Evolutionary conservation across 176 grass and related monocot genomes (phyloP).

Genomic region (Oryza brachyantha): DNA sequence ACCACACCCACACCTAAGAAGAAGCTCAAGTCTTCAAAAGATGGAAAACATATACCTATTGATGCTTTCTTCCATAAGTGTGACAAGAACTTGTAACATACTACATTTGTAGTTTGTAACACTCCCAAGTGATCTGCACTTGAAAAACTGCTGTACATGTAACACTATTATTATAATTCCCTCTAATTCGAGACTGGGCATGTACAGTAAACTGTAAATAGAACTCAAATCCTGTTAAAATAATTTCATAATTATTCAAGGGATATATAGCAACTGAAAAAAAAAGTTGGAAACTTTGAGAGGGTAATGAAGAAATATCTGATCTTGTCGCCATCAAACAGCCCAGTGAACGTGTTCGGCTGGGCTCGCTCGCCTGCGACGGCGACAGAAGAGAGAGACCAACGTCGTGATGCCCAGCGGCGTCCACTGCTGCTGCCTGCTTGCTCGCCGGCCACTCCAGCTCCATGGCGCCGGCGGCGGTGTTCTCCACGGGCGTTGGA

Average conservation of each 20-base stretch:
- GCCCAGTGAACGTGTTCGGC: neutral
- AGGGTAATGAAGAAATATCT: neutral
- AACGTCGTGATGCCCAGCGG: constrained; percentile 18
- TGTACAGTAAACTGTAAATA: constrained; percentile 54
- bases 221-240: neutral
- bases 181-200: neutral
- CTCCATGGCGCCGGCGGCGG: constrained; percentile 4
- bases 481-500: neutral
- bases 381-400: neutral
- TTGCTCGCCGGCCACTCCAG: constrained; percentile 1
- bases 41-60: constrained; percentile 74
- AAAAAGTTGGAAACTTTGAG: neutral
- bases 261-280: neutral
- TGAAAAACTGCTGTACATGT: constrained; percentile 19
- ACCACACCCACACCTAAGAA: constrained; percentile 46
- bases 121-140: neutral
- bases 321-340: neutral
- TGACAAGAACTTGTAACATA: constrained; percentile 41
- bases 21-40: constrained; percentile 51
- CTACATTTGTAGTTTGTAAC: neutral
- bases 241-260: neutral
- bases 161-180: neutral
- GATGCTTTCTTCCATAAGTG: constrained; percentile 68
- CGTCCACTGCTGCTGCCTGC: neutral
- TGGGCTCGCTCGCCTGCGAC: too few species aligned